These are phyloP conservation scores for Apiotrichum porosum DNA, from an alignment of 1,284 basidiomycete genomes.

Conservation along the genomic window DNA sequence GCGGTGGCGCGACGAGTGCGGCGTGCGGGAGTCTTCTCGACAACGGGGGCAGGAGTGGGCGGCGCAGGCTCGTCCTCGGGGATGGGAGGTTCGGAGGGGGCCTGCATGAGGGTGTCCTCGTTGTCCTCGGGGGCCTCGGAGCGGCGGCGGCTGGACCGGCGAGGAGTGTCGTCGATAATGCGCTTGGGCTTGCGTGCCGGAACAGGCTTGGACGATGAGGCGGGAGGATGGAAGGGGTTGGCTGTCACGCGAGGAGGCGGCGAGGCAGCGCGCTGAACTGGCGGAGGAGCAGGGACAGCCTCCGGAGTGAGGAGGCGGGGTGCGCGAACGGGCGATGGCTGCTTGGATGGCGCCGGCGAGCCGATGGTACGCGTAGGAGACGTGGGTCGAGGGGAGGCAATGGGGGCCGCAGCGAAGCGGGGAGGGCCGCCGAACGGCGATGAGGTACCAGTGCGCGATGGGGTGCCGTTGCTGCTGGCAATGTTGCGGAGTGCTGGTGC, in stretches of 20 bases:
- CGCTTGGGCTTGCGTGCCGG: conserved; percentile 11
- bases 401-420: conserved; percentile 27
- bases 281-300: neutral
- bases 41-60: neutral
- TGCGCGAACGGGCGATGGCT: neutral
- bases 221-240: conserved; percentile 28
- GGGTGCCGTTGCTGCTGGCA: conserved; percentile 2
- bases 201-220: conserved; percentile 6
- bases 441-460: conserved; percentile 9
- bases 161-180: conserved; percentile 32
- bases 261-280: conserved; percentile 8
- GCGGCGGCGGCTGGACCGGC: conserved; percentile 8
- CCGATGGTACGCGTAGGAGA: neutral
- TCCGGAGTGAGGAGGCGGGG: neutral
- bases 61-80: conserved; percentile 11
- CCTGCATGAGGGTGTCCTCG: neutral
- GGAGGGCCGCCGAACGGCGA: conserved; percentile 43
- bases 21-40: neutral
- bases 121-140: conserved; percentile 1
- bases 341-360: neutral
- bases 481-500: conserved; percentile 9
- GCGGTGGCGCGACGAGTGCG: conserved; percentile 2
- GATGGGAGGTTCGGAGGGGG: conserved; percentile 15
- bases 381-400: conserved; percentile 1
- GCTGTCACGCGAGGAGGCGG: conserved; percentile 10